Evolutionary conservation across 257 asterid genomes (phyloP), one percentile per base, ranked within the genome.

Genomic region (Ajuga chamaepitys): DNA sequence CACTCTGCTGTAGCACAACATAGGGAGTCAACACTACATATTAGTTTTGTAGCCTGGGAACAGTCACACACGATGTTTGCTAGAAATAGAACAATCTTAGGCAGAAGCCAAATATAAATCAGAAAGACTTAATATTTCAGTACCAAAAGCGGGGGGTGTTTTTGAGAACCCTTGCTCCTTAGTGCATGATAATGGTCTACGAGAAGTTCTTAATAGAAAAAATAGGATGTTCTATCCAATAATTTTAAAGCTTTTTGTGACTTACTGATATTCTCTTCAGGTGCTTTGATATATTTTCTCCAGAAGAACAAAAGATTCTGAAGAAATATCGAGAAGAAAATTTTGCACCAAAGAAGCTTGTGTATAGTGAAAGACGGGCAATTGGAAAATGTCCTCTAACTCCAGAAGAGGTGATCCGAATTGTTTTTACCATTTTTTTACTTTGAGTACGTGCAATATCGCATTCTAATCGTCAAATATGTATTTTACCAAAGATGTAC

Each of bases 381-480:
- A 94, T 94, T 60, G 97, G 99, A 61, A 94, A 94, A 78, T 94
- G 99, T 72, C 99, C 99, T 34, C 71, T 90, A 42, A 94, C 99
- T 73, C 99, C 99, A 20, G 99, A 86, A 83, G 99, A 94, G 95
- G 99, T 86, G 81, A 53, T 21, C 53, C 41, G 11, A 47, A 22
- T 51, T 45, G 11, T 57, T 34, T 21, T 47, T 41, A 12, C 55
- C 41, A 26, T 70, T 51, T 17, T 73, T 45, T 28, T 20, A 30
- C 37, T 57, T 53, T 69, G 59, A 41, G 42, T 20, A 48, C 34
- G 37, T 46, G 54, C 50, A 10, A 41, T 48, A 51, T 22, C 64
- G 35, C 18, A 46, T 46, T 21, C 38, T 20, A 25, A 11, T 34
- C 1, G 18, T 24, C 11, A 59, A 35, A 37, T 40, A 5, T 17